phyloP scores from a whole-genome alignment of 768 basidiomycete genomes.

The Tricholoma furcatifolium region DNA sequence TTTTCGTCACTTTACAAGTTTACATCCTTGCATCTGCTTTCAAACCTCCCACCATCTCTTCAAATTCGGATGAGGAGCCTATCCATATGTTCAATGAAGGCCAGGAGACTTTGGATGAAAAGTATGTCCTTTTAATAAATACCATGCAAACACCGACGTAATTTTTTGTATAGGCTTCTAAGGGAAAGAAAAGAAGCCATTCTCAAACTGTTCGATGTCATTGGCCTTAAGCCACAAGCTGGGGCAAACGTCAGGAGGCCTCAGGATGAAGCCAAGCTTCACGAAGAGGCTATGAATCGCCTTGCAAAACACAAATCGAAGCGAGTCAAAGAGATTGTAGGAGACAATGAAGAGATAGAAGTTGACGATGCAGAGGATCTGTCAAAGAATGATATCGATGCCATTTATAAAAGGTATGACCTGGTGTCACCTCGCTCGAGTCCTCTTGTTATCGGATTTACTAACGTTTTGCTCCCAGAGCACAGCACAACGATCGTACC shows the following conservation, averaged over 20 bases:
- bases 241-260: slow-evolving; percentile 36
- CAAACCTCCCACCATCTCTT: slow-evolving; percentile 36
- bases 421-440: slow-evolving; percentile 7
- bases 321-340: slow-evolving; percentile 67
- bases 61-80: slow-evolving; percentile 29
- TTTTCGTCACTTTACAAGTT: slow-evolving; percentile 75
- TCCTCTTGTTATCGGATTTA: background rate
- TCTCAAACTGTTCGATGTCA: slow-evolving; percentile 66
- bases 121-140: slow-evolving; percentile 26
- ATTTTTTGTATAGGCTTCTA: slow-evolving; percentile 38
- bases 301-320: slow-evolving; percentile 36
- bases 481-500: slow-evolving; percentile 74
- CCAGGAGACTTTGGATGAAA: slow-evolving; percentile 77
- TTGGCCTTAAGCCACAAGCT: slow-evolving; percentile 66
- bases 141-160: background rate
- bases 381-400: slow-evolving; percentile 73
- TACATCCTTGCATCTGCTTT: slow-evolving; percentile 74
- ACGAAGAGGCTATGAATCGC: slow-evolving; percentile 40
- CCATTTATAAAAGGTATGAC: slow-evolving; percentile 83
- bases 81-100: slow-evolving; percentile 67
- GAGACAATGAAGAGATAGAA: slow-evolving; percentile 80
- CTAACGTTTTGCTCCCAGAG: slow-evolving; percentile 43
- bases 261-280: slow-evolving; percentile 31
- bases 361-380: slow-evolving; percentile 84
- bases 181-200: slow-evolving; percentile 79